These are phyloP conservation scores for Populus hybrid DNA, from an alignment of 441 rosid species.

Conservation along the genomic window DNA sequence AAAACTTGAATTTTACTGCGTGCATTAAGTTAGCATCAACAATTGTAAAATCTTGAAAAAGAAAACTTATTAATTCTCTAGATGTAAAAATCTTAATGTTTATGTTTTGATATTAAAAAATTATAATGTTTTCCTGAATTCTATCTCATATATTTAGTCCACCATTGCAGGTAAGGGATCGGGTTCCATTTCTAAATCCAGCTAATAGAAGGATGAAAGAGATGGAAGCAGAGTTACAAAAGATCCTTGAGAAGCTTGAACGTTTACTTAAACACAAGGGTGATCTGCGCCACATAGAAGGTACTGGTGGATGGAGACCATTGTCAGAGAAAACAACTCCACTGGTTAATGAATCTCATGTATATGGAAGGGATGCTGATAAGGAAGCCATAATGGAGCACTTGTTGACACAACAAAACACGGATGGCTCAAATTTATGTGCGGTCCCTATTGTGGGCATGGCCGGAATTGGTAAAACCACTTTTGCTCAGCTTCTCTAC, in stretches of 20 bases:
- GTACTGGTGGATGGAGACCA: not conserved
- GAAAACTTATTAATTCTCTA: too few relatives aligned
- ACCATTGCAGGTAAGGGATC: too few relatives aligned
- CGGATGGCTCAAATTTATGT: not conserved
- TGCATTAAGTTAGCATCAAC: too few relatives aligned
- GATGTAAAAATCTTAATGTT: too few relatives aligned
- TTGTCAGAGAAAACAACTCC: not conserved
- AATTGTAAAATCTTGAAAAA: too few relatives aligned
- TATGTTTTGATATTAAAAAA: too few relatives aligned
- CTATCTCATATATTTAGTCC: too few relatives aligned
- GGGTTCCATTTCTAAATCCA: too few relatives aligned
- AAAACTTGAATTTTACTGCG: too few relatives aligned
- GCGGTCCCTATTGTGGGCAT: conserved; percentile 23
- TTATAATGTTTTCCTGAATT: too few relatives aligned
- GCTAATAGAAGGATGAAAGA: too few relatives aligned
- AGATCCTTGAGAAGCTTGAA: not conserved
- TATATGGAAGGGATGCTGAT: not conserved
- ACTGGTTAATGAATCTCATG: not conserved
- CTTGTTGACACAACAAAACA: not conserved
- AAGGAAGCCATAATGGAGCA: not conserved
- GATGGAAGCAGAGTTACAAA: not conserved
- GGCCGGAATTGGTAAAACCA: conserved; percentile 13
- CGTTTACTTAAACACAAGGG: not conserved
- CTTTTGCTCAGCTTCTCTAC: conserved; percentile 9
- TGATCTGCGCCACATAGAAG: not conserved